A percentile compares a stretch with the other conserved stretches of the same genome.
Evolutionary conservation across 352 stramenopile genomes (phyloP).

Genomic region (Phytophthora ramorum): DNA sequence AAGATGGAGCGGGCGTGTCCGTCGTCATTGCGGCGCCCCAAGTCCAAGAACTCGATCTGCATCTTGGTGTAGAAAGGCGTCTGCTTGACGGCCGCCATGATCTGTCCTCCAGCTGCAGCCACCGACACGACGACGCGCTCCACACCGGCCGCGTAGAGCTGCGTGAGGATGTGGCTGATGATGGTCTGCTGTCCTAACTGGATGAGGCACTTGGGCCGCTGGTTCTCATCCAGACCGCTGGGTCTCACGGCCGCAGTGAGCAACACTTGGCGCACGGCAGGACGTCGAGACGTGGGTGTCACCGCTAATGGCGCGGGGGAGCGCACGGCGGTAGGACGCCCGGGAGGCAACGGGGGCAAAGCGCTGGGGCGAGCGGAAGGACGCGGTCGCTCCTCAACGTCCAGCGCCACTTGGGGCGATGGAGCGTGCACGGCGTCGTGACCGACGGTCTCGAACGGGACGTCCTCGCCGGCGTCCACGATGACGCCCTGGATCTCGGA

Average conservation of each 20-base stretch:
- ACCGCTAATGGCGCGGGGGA: constrained; percentile 18
- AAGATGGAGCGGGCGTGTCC: constrained; percentile 78
- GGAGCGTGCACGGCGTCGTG: constrained; percentile 29
- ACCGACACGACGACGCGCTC: constrained; percentile 85
- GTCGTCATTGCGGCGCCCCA: constrained; percentile 70
- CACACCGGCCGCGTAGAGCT: constrained; percentile 76
- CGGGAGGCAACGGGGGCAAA: constrained; percentile 28
- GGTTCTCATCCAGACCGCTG: constrained; percentile 56
- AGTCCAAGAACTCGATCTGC: constrained; percentile 84
- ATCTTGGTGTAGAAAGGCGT: constrained; percentile 80
- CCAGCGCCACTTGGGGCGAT: constrained; percentile 14
- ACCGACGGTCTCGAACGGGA: constrained; percentile 77
- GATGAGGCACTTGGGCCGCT: constrained; percentile 79
- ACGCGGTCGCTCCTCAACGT: constrained; percentile 12
- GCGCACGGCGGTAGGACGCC: constrained; percentile 21
- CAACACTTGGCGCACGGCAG: constrained; percentile 59
- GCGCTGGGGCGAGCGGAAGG: constrained; percentile 13
- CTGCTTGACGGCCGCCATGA: constrained; percentile 69
- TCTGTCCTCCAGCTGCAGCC: constrained; percentile 60
- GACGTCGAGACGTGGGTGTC: constrained; percentile 29
- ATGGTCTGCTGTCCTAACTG: constrained; percentile 74
- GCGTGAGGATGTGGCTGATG: constrained; percentile 81
- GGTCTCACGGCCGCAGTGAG: constrained; percentile 70
- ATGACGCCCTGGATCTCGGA: constrained; percentile 83
- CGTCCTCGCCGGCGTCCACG: constrained; percentile 76